Evolutionary conservation across 306 rosid genomes (phyloP).

Genomic region (apple (Malus domestica)): DNA sequence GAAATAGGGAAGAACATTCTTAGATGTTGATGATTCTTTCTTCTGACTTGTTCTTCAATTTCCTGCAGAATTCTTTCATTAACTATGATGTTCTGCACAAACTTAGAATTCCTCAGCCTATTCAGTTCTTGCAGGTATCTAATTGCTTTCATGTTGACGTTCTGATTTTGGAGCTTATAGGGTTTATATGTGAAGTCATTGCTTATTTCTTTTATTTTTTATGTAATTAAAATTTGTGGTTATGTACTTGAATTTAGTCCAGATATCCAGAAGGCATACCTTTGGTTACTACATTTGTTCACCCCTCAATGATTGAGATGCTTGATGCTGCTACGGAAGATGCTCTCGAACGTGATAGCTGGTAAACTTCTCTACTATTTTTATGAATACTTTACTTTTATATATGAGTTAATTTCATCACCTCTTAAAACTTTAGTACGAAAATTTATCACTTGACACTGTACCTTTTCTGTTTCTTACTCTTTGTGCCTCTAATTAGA

Average conservation of each 20-base stretch:
- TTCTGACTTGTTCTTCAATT: constrained; percentile 6
- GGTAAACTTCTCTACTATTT: constrained; percentile 32
- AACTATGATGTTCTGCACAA: constrained; percentile 70
- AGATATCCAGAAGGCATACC: constrained; percentile 94
- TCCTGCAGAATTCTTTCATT: constrained; percentile 78
- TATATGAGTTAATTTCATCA: neutral
- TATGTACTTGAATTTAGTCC: constrained; percentile 72
- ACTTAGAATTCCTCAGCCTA: constrained; percentile 91
- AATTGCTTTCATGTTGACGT: constrained; percentile 29
- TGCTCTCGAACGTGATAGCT: constrained; percentile 78
- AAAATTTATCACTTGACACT: neutral
- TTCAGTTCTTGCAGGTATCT: constrained; percentile 94
- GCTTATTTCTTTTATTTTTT: constrained; percentile 8
- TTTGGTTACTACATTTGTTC: constrained; percentile 71
- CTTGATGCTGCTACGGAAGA: constrained; percentile 89
- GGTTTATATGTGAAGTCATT: constrained; percentile 12
- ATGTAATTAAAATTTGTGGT: constrained; percentile 37
- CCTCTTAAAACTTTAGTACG: neutral
- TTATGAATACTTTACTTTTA: neutral
- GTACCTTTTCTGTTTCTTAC: neutral
- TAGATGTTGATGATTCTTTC: neutral
- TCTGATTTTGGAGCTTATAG: constrained; percentile 12
- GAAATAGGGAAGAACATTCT: neutral
- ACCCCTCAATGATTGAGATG: constrained; percentile 87
- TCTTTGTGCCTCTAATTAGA: neutral